phyloP scores from a whole-genome alignment of 2,329 filamentous ascomycete genomes.

The Arthrocladium fulminans region DNA sequence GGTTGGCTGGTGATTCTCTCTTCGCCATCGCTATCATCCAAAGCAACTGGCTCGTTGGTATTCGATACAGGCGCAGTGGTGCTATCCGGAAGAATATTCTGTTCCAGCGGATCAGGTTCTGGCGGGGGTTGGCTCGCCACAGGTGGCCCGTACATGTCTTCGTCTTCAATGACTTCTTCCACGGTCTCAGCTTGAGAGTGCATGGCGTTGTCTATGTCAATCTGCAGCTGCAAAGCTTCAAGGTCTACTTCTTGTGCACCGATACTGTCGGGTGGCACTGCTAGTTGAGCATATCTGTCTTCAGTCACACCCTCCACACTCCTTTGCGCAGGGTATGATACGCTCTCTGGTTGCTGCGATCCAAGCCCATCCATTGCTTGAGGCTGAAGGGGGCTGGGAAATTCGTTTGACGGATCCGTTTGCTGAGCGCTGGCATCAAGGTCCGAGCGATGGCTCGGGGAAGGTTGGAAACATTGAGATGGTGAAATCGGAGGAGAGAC shows the following conservation, averaged over 20 bases:
- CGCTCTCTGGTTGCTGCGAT: background rate
- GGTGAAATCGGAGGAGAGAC: conserved; percentile 31
- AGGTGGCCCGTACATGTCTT: conserved; percentile 8
- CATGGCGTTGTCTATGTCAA: conserved; percentile 1
- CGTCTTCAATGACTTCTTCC: conserved; percentile 6
- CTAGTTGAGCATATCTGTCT: background rate
- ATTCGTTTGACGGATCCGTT: background rate
- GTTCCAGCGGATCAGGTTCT: background rate
- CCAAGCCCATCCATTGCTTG: background rate
- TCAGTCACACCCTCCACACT: background rate
- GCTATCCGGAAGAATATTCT: background rate
- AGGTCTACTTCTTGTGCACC: conserved; percentile 1
- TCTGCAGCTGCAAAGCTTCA: conserved; percentile 7
- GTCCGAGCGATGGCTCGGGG: conserved; percentile 13
- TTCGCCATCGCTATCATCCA: conserved; percentile 1
- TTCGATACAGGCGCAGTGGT: background rate
- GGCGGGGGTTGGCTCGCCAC: background rate
- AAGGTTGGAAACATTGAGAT: conserved; percentile 28
- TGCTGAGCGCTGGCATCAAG: conserved; percentile 13
- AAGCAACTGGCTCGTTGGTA: background rate
- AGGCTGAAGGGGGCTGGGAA: background rate
- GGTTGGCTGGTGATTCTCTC: background rate
- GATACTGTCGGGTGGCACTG: background rate
- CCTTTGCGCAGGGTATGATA: background rate
- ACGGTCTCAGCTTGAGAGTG: conserved; percentile 3